Base-by-base conservation (phyloP, 2,329 filamentous ascomycete genomes). In the Botrytis aclada region DNA sequence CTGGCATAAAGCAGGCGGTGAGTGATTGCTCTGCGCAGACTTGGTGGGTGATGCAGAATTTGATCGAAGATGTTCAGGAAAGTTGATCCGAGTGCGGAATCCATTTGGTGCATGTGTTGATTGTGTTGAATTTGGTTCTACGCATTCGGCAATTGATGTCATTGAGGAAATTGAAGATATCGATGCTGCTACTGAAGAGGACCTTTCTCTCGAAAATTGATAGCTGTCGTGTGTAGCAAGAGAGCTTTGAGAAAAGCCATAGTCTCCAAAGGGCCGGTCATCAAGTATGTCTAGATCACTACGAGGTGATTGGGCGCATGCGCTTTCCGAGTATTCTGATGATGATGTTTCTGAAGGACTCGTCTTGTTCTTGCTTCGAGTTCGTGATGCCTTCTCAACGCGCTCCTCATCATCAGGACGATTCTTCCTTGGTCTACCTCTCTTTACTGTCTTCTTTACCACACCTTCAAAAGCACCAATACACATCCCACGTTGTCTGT, bases 401-500 rank as follows among this genome's bases (percentile, higher is more conserved):
- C 88, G 85, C 67, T 87, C 78, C 72, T 81, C 80, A 39, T 79
- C 75, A 58, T 89, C 87, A 0, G 88, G 88, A 10, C 88, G 82
- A 76, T 86, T 84, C 84, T 91, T 91, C 75, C 88, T 86, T 9
- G 89, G 89, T 29, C 89, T 84, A 14, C 89, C 89, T 74, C 91
- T 89, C 82, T 92, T 92, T 54, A 87, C 87, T 47, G 88, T 86
- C 81, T 90, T 90, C 80, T 89, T 88, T 41, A 91, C 87, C 67
- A 89, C 86, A 56, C 95, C 95, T 76, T 97, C 94, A 78, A 98
- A 97, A 8, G 94, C 95, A 72, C 96, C 96, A 72, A 96, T 92
- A 82, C 96, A 99, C 93, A 98, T 97, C 71, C 95, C 96, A 58
- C 96, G 91, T 82, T 98, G 96, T 71, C 95, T 90, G 81, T 99